Evolutionary conservation across 148 eudicot species (phyloP).

Genomic region (Mesembryanthemum crystallinum): DNA sequence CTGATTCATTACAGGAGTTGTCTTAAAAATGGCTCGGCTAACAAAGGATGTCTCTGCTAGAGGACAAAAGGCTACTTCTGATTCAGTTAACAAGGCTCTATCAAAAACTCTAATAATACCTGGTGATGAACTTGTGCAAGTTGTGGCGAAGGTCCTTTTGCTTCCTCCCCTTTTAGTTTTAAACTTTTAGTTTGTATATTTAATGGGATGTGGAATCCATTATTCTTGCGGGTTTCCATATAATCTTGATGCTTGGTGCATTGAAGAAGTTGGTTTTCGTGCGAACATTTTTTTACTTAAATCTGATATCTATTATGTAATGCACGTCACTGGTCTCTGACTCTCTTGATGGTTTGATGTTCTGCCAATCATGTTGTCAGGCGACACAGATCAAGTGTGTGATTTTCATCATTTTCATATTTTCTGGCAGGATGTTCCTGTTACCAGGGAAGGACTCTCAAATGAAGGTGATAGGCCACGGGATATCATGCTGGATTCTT

Average conservation of each 20-base stretch:
- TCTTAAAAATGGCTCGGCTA: slow-evolving; percentile 82
- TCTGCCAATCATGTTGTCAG: not conserved
- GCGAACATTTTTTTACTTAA: not conserved
- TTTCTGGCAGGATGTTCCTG: slow-evolving; percentile 62
- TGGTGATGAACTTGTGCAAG: slow-evolving; percentile 78
- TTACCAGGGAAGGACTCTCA: slow-evolving; percentile 57
- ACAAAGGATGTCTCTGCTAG: slow-evolving; percentile 51
- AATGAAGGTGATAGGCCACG: slow-evolving; percentile 60
- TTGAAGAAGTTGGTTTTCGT: not conserved
- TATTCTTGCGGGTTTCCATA: not conserved
- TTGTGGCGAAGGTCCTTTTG: slow-evolving; percentile 71
- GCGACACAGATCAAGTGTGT: not conserved
- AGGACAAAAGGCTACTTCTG: slow-evolving; percentile 52
- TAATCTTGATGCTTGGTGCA: not conserved
- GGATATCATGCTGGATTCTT: slow-evolving; percentile 83
- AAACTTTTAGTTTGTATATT: not conserved
- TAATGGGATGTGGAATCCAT: slow-evolving; percentile 1
- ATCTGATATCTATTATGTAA: not conserved
- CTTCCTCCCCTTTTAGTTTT: not conserved
- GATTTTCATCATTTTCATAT: slow-evolving; percentile 7
- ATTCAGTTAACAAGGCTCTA: slow-evolving; percentile 54
- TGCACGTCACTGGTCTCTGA: not conserved
- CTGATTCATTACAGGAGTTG: slow-evolving; percentile 48
- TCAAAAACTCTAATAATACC: slow-evolving; percentile 68
- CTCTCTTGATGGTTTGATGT: not conserved